These are phyloP conservation scores for Talaromyces sp. DNA, from an alignment of 2,329 filamentous ascomycete genomes.

Conservation along the genomic window DNA sequence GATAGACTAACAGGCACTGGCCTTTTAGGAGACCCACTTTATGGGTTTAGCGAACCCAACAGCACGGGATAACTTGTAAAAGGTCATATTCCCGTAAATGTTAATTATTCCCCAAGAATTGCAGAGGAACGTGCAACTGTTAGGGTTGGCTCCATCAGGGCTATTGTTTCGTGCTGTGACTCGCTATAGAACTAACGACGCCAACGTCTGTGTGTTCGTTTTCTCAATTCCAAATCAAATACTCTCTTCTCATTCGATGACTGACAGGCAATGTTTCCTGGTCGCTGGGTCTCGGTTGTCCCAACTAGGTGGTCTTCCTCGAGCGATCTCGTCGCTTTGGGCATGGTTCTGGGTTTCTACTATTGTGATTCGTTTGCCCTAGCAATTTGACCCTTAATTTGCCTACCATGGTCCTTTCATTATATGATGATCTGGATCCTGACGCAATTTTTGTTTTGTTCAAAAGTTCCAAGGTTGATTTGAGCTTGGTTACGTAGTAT, in stretches of 20 bases:
- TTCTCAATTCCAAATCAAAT: conserved; percentile 25
- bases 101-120: neutral
- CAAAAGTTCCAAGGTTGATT: neutral
- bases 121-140: conserved; percentile 20
- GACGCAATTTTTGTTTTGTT: too few species aligned
- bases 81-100: neutral
- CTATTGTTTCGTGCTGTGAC: conserved; percentile 16
- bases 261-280: conserved; percentile 29
- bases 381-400: neutral
- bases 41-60: conserved; percentile 9
- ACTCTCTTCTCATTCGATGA: conserved; percentile 17
- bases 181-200: conserved; percentile 12
- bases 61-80: conserved; percentile 4
- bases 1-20: conserved; percentile 17
- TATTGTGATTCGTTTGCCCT: conserved; percentile 4
- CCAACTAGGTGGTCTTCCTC: conserved; percentile 23
- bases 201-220: conserved; percentile 23
- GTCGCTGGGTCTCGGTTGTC: conserved; percentile 23
- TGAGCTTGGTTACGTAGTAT: neutral
- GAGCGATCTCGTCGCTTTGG: conserved; percentile 16
- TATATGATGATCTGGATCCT: neutral
- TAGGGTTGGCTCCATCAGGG: conserved; percentile 11
- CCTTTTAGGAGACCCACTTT: conserved; percentile 14
- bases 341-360: neutral
- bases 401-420: neutral